Evolutionary conservation across 2,329 filamentous ascomycete species (phyloP), one percentile per base, ranked within the genome.

Genomic region (Shiraia bambusicola): DNA sequence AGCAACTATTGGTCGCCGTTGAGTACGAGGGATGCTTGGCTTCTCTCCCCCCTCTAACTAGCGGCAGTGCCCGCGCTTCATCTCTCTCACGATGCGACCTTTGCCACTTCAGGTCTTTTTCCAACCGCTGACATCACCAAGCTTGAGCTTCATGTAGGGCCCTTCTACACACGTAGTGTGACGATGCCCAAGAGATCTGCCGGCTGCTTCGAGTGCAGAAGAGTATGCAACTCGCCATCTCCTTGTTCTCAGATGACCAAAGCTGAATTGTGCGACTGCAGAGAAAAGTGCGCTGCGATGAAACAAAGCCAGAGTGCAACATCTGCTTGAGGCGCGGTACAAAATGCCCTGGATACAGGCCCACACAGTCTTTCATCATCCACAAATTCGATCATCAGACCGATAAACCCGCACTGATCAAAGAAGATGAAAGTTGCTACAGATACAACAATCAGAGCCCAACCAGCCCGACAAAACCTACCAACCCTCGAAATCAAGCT

Each of bases 271-370:
- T 4, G 6, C 22, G 12, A 22, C 12, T 41, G 4, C 31, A 55
- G 51, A 60, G 65, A 24, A 68, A 68, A 39, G 65, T 68, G 19
- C 55, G 65, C 31, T 68, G 65, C 45, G 65, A 68, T 39, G 65
- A 66, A 40, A 45, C 57, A 25, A 64, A 59, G 36, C 65, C 65
- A 25, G 65, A 68, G 42, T 68, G 65, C 46, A 62, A 56, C 29
- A 65, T 49, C 5, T 68, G 65, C 37, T 24, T 65, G 34, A 56
- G 62, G 32, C 54, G 65, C 15, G 63, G 65, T 30, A 64, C 58
- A 10, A 65, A 64, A 52, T 68, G 65, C 32, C 65, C 61, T 35
- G 65, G 65, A 26, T 68, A 67, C 40, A 51, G 65, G 32, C 65
- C 65, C 2, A 48, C 62, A 8, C 63, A 67, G 33, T 53, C 60